Evolutionary conservation across 805 yeast genomes (phyloP).

Genomic region (Ogataea naganishii): DNA sequence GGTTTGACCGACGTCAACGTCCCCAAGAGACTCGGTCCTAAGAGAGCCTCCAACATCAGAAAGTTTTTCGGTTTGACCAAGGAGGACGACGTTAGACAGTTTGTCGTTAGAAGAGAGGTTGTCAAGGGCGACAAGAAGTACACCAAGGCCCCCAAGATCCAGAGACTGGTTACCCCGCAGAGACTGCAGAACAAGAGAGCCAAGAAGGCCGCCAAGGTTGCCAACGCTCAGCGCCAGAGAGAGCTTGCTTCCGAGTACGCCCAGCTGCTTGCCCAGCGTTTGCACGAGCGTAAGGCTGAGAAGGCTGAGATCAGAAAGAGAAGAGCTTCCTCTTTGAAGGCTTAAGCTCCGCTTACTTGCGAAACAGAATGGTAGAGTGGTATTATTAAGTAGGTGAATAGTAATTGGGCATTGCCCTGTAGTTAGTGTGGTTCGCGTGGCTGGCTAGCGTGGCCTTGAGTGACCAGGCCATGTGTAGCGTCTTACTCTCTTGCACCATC

Average conservation of each 20-base stretch:
- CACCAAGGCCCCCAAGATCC: constrained; percentile 99
- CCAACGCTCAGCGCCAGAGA: constrained; percentile 97
- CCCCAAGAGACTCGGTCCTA: constrained; percentile 99
- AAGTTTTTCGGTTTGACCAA: constrained; percentile 97
- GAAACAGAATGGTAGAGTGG: too few relatives aligned
- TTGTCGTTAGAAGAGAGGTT: constrained; percentile 96
- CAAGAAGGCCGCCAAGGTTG: constrained; percentile 85
- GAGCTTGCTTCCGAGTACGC: constrained; percentile 99
- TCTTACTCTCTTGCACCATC: too few relatives aligned
- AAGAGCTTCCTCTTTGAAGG: constrained; percentile 98
- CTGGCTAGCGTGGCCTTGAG: too few relatives aligned
- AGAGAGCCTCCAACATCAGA: constrained; percentile 99
- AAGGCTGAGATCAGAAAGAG: constrained; percentile 98
- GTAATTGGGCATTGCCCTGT: too few relatives aligned
- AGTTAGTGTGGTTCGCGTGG: too few relatives aligned
- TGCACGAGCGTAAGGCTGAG: constrained; percentile 97
- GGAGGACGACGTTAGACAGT: constrained; percentile 85
- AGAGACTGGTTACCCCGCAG: constrained; percentile 99
- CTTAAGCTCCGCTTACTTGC: constrained; percentile 36
- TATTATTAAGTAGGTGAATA: too few relatives aligned
- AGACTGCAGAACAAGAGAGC: constrained; percentile 98
- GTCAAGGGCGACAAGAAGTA: constrained; percentile 96
- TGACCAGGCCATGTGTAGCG: too few relatives aligned
- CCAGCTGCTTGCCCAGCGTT: constrained; percentile 95
- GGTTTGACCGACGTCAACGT: constrained; percentile 92